Evolutionary conservation across 345 rosid species (phyloP).

Genomic region (Syzygium oleosum): DNA sequence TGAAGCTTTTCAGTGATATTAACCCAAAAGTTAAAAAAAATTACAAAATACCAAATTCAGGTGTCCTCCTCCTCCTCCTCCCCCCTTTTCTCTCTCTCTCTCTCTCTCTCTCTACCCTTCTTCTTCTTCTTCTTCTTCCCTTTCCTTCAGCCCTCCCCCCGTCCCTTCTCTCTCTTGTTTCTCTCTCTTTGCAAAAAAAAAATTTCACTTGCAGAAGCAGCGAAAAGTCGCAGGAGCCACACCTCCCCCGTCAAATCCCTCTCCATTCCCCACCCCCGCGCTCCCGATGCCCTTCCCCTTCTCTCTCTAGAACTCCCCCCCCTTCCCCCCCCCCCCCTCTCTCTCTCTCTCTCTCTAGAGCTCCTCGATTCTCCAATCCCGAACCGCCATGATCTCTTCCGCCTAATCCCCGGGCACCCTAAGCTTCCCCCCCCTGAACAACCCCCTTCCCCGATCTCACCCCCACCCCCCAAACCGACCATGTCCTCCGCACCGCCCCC

Average conservation of each 20-base stretch:
- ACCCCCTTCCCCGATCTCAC: constrained; percentile 35
- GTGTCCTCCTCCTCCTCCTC: not conserved
- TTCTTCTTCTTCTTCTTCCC: not conserved
- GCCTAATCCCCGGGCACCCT: not conserved
- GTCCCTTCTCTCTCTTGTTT: not conserved
- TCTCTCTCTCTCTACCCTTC: not conserved
- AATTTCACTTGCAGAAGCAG: not conserved
- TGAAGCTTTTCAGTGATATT: too few species aligned
- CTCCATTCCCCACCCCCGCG: not conserved
- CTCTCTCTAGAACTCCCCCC: not conserved
- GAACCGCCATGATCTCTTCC: not conserved
- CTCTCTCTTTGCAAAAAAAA: not conserved
- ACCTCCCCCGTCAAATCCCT: not conserved
- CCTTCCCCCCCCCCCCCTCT: not conserved
- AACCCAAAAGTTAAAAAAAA: not conserved
- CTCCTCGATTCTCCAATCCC: not conserved
- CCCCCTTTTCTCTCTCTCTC: not conserved
- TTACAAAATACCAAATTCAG: too few species aligned
- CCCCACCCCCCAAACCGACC: constrained; percentile 2
- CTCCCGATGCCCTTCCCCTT: not conserved
- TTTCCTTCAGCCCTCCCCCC: not conserved
- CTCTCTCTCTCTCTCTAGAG: not conserved
- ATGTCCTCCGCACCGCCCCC: constrained; percentile 49
- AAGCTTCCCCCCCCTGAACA: constrained; percentile 10
- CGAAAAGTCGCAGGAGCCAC: not conserved